Percentiles rank a stretch among this genome's conserved stretches.
These are phyloP conservation scores for Pythium sukuiense DNA, from an alignment of 352 stramenopile genomes.

Conservation along the genomic window DNA sequence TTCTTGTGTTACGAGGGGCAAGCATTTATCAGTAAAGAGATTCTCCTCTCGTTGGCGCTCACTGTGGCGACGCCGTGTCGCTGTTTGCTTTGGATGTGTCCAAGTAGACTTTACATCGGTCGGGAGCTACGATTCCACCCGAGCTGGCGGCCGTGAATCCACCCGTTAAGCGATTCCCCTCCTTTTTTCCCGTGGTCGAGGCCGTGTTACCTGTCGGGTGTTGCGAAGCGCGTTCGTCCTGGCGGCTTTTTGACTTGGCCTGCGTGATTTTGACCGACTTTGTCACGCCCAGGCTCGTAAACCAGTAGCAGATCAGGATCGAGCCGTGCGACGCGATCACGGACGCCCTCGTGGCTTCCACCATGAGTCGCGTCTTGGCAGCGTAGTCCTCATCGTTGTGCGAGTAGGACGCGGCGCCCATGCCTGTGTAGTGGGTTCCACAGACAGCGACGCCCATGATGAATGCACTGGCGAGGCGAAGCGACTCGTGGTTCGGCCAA, in stretches of 20 bases:
- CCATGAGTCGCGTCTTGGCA: conserved; percentile 23
- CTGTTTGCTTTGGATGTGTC: not conserved
- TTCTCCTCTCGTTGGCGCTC: too few relatives aligned
- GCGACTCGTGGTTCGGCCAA: conserved; percentile 46
- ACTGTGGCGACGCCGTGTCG: not conserved
- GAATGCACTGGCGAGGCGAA: conserved; percentile 56
- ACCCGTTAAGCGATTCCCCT: not conserved
- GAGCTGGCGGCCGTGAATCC: not conserved
- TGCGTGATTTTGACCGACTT: conserved; percentile 5
- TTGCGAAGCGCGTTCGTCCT: not conserved
- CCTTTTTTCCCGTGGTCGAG: not conserved
- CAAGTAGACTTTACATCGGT: conserved; percentile 1
- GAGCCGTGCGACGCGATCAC: conserved; percentile 50
- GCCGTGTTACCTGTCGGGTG: not conserved
- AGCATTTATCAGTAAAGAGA: too few relatives aligned
- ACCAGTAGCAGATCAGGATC: conserved; percentile 60
- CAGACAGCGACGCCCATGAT: conserved; percentile 75
- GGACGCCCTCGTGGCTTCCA: conserved; percentile 34
- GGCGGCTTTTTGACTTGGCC: not conserved
- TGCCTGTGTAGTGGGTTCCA: conserved; percentile 65
- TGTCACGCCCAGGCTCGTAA: conserved; percentile 26
- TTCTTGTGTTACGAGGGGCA: too few relatives aligned
- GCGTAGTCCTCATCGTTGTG: conserved; percentile 38
- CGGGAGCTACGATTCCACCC: not conserved
- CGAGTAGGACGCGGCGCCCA: conserved; percentile 49